These are phyloP conservation scores for Guadua angustifolia DNA, from an alignment of 176 grass and related monocot genomes.

Conservation along the genomic window DNA sequence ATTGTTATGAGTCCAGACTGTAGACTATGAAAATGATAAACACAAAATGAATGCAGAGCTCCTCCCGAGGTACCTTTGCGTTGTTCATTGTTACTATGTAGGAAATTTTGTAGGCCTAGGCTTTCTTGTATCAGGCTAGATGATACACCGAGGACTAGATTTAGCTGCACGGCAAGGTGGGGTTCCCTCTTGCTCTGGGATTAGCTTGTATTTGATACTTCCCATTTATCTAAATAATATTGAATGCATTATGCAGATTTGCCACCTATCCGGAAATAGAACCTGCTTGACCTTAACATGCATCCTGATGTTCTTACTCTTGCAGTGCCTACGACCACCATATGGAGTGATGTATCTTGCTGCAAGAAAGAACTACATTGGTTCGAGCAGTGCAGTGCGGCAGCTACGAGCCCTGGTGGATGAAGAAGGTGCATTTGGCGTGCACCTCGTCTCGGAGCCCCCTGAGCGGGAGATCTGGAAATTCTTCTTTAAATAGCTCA, in stretches of 20 bases:
- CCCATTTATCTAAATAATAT: neutral
- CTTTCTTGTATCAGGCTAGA: no score
- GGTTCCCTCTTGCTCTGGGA: neutral
- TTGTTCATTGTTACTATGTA: no score
- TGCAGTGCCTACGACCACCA: slow-evolving; percentile 74
- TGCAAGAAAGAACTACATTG: slow-evolving; percentile 68
- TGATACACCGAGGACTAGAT: neutral
- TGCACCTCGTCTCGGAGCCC: slow-evolving; percentile 62
- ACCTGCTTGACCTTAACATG: neutral
- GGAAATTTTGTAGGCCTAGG: no score
- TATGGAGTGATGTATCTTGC: slow-evolving; percentile 76
- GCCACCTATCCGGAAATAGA: neutral
- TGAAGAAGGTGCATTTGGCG: slow-evolving; percentile 70
- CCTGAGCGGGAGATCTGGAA: slow-evolving; percentile 77
- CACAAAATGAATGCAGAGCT: no score
- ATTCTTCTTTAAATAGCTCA: slow-evolving; percentile 77
- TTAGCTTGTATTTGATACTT: neutral
- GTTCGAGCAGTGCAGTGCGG: slow-evolving; percentile 57
- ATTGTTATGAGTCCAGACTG: neutral
- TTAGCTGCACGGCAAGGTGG: neutral
- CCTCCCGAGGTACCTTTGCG: no score
- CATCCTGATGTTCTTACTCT: slow-evolving; percentile 36
- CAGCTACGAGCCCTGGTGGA: slow-evolving; percentile 68
- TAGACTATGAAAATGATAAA: neutral
- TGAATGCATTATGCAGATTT: neutral